phyloP scores from a whole-genome alignment of 106 monocot species.

The Allium fistulosum region DNA sequence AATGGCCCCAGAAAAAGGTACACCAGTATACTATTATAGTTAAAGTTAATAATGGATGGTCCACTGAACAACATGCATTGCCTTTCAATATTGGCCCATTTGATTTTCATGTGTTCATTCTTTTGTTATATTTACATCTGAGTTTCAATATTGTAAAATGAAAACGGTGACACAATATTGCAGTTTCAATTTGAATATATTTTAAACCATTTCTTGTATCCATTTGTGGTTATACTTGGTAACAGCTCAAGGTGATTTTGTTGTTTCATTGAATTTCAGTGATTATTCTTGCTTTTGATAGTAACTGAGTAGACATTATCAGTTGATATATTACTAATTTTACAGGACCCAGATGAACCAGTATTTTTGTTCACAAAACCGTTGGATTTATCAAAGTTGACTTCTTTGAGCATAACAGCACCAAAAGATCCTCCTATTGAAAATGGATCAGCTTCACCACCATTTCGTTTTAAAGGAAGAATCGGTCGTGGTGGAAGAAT shows the following conservation, averaged over 20 bases:
- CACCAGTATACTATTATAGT: not conserved
- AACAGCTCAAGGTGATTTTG: no score
- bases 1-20: conserved; percentile 71
- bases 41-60: not conserved
- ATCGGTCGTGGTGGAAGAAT: conserved; percentile 95
- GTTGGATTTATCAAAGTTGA: conserved; percentile 51
- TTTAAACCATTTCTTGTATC: no score
- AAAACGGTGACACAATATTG: no score
- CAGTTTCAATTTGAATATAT: no score
- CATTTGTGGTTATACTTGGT: no score
- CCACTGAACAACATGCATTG: not conserved
- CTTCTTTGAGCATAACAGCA: conserved; percentile 46
- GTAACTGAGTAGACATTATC: no score
- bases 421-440: conserved; percentile 64
- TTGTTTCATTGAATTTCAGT: not conserved
- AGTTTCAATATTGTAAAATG: no score
- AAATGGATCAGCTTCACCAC: conserved; percentile 40
- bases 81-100: not conserved
- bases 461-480: conserved; percentile 57
- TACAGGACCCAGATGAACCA: conserved; percentile 72
- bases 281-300: not conserved
- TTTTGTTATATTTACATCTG: no score
- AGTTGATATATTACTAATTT: not conserved
- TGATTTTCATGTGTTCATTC: no score
- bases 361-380: conserved; percentile 72